Evolutionary conservation across 2,329 filamentous ascomycete species (phyloP), one percentile per base, ranked within the genome.

Genomic region (Ophiostoma populinum): DNA sequence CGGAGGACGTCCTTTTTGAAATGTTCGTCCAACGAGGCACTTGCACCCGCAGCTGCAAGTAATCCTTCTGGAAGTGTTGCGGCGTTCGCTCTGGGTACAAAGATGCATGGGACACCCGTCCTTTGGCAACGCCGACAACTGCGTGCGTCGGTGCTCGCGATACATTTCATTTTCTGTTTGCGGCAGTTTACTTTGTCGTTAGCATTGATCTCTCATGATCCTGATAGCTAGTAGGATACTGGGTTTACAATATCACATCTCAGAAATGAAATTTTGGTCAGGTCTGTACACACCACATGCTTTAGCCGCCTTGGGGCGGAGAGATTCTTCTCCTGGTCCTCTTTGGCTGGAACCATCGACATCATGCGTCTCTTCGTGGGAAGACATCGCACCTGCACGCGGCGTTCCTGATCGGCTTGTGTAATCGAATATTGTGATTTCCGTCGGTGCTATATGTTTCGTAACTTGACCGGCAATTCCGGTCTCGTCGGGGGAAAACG

Each of bases 1-100:
- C 31, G 37, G 26, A 43, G 33, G 5, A 43, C 41, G 8, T 34
- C 34, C 1, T 28, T 12, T 18, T 28, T 28, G 30, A 41, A 43
- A 3, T 25, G 24, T 2, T 22, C 25, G 17, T 43, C 41, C 7
- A 30, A 4, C 1, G 34, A 9, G 1, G 20, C 13, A 16, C 28
- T 8, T 8, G 24, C 21, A 10, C 33, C 20, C 3, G 35, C 32
- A 18, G 25, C 17, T 10, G 30, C 36, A 15, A 34, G 18, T 3
- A 35, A 13, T 3, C 24, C 32, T 11, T 19, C 24, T 6, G 41
- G 37, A 24, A 43, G 27, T 1, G 24, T 34, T 1, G 35, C 33
- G 3, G 41, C 39, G n/a, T 43, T 43, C 12, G 40, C 41, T 3
- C 41, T 39, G 8, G 41, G 40, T 15, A 43, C 39, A 40, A 42